Conservation (phyloP, 202 grass and related monocot species). For the Elaeis oleifera region DNA sequence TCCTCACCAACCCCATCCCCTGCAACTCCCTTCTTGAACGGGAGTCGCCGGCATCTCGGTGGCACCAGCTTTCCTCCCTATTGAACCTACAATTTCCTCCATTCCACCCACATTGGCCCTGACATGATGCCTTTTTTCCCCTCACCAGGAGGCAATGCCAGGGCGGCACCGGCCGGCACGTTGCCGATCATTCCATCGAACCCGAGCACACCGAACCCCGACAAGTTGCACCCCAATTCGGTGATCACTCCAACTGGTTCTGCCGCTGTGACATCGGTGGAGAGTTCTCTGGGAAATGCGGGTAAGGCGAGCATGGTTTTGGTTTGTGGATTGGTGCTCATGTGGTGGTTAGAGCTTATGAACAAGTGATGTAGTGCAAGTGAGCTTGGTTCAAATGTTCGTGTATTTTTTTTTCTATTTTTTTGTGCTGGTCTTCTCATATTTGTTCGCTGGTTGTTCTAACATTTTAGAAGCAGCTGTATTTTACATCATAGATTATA, state of each 20-base stretch:
- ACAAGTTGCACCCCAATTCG: conserved; percentile 50
- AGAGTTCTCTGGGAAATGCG: not conserved
- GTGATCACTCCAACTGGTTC: conserved; percentile 37
- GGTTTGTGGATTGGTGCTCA: not conserved
- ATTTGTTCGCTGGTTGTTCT: too few relatives aligned
- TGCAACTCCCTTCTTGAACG: not conserved
- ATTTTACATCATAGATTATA: too few relatives aligned
- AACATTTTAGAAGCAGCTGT: too few relatives aligned
- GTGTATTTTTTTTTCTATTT: too few relatives aligned
- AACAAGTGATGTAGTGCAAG: not conserved
- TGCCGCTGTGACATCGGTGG: conserved; percentile 25
- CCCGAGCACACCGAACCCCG: conserved; percentile 82
- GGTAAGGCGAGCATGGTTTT: not conserved
- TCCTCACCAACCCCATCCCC: not conserved
- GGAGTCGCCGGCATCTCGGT: conserved; percentile 51
- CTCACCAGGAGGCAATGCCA: conserved; percentile 28
- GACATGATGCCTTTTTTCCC: conserved; percentile 68
- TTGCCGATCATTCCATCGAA: conserved; percentile 63
- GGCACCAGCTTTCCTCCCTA: conserved; percentile 41
- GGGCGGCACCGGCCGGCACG: conserved; percentile 22
- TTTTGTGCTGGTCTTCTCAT: too few relatives aligned
- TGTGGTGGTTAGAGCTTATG: not conserved
- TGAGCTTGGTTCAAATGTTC: too few relatives aligned
- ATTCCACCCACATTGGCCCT: conserved; percentile 27
- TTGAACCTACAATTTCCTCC: conserved; percentile 25